Base-by-base conservation (phyloP, 805 yeast genomes). In the Zygosaccharomyces siamensis region DNA sequence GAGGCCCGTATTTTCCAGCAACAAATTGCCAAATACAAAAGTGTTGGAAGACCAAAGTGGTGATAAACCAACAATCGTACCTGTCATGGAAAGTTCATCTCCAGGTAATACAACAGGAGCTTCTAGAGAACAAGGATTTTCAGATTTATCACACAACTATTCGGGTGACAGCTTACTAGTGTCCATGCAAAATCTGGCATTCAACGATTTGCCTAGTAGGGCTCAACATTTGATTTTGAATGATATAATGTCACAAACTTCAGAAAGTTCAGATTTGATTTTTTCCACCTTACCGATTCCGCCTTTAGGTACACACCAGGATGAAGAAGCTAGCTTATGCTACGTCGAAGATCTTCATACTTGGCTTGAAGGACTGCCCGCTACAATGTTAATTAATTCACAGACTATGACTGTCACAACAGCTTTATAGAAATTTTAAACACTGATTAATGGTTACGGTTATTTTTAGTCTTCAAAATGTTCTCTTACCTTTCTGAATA, bases 371-470 rank as follows among this genome's bases (percentile, higher is more conserved):
- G 88, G 79, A 4, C 69, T 93, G 35, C 97, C 97, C 0, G 97
- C 98, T 0, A 76, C 81, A 1, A 63, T 93, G 63, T 67, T 93
- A 52, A 76, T 93, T 47, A 92, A 93, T 61, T 88, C 97, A 0
- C 95, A 89, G 70, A 85, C 96, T 0, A 89, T 93, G 75, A 93
- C 99, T 0, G 99, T 92, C 2, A 92, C 99, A 0, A 90, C 97
- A 5, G 93, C 96, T 30, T 71, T 92, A 53, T 90, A 70, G 56
- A 45, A 24, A 39, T 43, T n/a, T 30, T 27, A 39, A 39, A 39
- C 50, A 45, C 45, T 16, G 32, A 42, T 14, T 23, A 26, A 33
- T 33, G 7, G 16, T 33, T 51, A 48, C 47, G 31, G 39, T 20
- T 26, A 35, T 30, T 40, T 35, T 16, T 41, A 41, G 28, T 47